Base-by-base conservation (phyloP, 2,329 filamentous ascomycete species). In the Trichoderma guizhouense region DNA sequence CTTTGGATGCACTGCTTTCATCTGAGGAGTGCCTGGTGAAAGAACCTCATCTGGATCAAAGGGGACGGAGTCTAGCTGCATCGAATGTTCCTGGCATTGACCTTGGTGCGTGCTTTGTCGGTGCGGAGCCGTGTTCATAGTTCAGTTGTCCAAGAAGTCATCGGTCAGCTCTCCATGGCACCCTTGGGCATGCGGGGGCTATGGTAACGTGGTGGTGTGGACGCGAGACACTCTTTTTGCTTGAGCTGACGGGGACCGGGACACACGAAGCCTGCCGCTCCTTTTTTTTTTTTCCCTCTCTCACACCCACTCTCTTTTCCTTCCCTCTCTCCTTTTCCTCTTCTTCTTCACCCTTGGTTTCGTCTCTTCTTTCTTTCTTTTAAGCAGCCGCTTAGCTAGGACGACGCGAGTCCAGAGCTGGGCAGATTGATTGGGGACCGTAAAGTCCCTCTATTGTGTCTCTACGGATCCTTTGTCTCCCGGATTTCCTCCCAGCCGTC, bases 31-130 rank as follows among this genome's bases (percentile, higher is more conserved):
- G 74, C 81, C 80, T 74, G 76, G 79, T 62, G 80, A 79, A 51
- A 81, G 74, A 73, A 81, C 81, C 74, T 84, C 84, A 81, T 86
- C 83, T 74, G 83, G 79, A 74, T 85, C 83, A 77, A 83, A 85
- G 67, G 80, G 78, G 34, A 60, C 57, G 15, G 71, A 55, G 51
- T 72, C 71, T 57, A 72, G 55, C 39, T 43, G 55, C 39, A 69
- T 43, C 57, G 47, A 69, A 39, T n/a, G 55, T 55, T 69, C 64
- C 53, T 62, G 70, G 55, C 43, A 65, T 69, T 69, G 70, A 32
- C 43, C 36, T 72, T 69, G 70, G 34, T 53, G 30, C 64, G 61
- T 65, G 64, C 55, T 57, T 66, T 30, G 43, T 43, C 66, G 64
- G 39, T 63, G 64, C 63, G 70, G 70, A 61, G 55, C 66, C 58